These are phyloP conservation scores for Suhomyces prunicola DNA, from an alignment of 805 yeast species.

Conservation along the genomic window DNA sequence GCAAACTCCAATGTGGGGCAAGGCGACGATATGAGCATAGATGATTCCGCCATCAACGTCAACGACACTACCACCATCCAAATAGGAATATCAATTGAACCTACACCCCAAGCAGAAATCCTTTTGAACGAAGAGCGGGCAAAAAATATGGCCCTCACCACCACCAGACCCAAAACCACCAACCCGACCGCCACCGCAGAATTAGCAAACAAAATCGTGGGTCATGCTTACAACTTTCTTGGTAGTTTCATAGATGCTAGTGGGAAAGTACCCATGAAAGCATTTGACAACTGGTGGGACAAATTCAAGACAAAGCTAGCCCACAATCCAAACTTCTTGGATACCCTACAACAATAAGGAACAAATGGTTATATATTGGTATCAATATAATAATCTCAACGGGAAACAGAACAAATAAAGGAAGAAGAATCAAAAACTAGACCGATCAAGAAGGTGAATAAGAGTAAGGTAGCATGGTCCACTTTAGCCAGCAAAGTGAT, in stretches of 20 bases:
- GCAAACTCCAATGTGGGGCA: conserved; percentile 15
- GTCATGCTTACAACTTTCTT: conserved; percentile 86
- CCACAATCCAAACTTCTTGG: conserved; percentile 80
- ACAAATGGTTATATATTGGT: background rate
- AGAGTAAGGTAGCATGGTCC: background rate
- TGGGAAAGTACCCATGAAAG: conserved; percentile 83
- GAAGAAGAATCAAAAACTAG: background rate
- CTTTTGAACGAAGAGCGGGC: conserved; percentile 47
- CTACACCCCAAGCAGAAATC: conserved; percentile 60
- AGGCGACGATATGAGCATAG: conserved; percentile 28
- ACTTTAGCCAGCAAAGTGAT: background rate
- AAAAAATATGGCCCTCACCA: conserved; percentile 16
- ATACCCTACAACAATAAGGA: conserved; percentile 27
- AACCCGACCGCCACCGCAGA: conserved; percentile 40
- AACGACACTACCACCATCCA: conserved; percentile 28
- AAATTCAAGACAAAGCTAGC: conserved; percentile 73
- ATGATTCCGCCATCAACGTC: conserved; percentile 27
- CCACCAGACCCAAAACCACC: conserved; percentile 14
- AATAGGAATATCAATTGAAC: conserved; percentile 91
- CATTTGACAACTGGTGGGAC: conserved; percentile 94
- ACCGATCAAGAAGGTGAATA: background rate
- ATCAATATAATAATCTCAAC: background rate
- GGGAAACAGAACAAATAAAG: background rate
- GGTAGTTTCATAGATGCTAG: conserved; percentile 79
- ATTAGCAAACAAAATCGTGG: conserved; percentile 83